phyloP scores from a whole-genome alignment of 768 basidiomycete species.

The Candolleomyces efflorescens region DNA sequence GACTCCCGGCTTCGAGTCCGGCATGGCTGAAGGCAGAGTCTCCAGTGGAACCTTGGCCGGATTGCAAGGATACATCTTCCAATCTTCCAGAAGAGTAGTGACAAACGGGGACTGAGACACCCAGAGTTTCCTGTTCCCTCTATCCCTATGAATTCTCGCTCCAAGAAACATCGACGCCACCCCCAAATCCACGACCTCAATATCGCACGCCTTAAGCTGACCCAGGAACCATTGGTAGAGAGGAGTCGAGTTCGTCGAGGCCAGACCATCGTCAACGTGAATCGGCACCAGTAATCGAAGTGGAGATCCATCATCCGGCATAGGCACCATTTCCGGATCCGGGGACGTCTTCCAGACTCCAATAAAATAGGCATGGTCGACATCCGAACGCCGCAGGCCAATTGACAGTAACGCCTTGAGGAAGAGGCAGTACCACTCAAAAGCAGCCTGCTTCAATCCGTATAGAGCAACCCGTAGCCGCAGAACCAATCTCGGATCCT shows the following conservation, averaged over 20 bases:
- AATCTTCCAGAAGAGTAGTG: constrained; percentile 8
- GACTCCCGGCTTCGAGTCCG: neutral
- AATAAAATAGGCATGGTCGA: constrained; percentile 7
- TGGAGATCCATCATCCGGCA: constrained; percentile 1
- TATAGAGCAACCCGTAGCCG: neutral
- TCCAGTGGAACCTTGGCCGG: neutral
- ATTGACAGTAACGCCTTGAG: neutral
- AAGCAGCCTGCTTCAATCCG: neutral
- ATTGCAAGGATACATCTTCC: constrained; percentile 1
- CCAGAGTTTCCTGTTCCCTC: constrained; percentile 4
- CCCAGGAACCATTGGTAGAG: constrained; percentile 6
- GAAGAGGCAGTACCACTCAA: neutral
- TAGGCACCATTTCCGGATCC: constrained; percentile 2
- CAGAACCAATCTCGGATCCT: neutral
- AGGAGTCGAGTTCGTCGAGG: neutral
- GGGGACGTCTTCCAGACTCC: neutral
- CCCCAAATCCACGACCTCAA: constrained; percentile 9
- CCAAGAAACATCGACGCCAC: constrained; percentile 7
- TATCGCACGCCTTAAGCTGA: neutral
- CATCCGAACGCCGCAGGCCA: constrained; percentile 1
- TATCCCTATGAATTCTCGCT: constrained; percentile 9
- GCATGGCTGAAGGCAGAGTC: neutral
- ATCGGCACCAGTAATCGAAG: constrained; percentile 4
- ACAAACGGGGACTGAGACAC: constrained; percentile 12
- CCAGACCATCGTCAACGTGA: constrained; percentile 10